Evolutionary conservation across 1,284 basidiomycete genomes (phyloP).

Genomic region (Puccinia horiana): DNA sequence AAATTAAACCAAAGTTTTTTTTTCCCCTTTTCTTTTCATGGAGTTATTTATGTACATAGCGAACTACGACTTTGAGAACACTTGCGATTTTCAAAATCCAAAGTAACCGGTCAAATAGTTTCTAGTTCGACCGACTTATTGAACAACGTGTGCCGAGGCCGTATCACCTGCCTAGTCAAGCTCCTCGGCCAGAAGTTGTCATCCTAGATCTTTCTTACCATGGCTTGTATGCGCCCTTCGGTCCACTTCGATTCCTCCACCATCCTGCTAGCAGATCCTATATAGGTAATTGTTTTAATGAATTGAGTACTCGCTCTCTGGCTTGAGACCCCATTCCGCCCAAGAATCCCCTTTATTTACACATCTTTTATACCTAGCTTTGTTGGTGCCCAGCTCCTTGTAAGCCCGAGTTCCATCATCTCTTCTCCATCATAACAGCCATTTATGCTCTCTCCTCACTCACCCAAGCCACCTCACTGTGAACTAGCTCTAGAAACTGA

Average conservation of each 20-base stretch:
- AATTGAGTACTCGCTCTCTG: not conserved
- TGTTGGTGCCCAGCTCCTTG: not conserved
- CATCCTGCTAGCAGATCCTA: not conserved
- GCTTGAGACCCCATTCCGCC: not conserved
- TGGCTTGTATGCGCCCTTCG: not conserved
- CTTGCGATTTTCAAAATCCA: not conserved
- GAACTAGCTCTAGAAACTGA: not conserved
- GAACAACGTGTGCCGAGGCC: not conserved
- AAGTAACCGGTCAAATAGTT: not conserved
- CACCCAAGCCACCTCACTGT: not conserved
- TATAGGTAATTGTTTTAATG: not conserved
- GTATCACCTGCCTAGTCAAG: not conserved
- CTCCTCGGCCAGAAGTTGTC: not conserved
- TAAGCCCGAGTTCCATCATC: not conserved
- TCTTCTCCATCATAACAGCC: not conserved
- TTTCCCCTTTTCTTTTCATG: too few species aligned
- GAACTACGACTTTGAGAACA: not conserved
- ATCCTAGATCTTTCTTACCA: not conserved
- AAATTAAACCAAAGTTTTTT: not conserved
- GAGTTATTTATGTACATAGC: not conserved
- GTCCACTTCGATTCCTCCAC: not conserved
- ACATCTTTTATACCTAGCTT: not conserved
- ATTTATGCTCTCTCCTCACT: not conserved
- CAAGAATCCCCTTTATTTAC: not conserved
- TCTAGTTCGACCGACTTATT: not conserved